These are phyloP conservation scores for Vitis hybrid DNA, from an alignment of 177 flowering plant species.

Conservation along the genomic window DNA sequence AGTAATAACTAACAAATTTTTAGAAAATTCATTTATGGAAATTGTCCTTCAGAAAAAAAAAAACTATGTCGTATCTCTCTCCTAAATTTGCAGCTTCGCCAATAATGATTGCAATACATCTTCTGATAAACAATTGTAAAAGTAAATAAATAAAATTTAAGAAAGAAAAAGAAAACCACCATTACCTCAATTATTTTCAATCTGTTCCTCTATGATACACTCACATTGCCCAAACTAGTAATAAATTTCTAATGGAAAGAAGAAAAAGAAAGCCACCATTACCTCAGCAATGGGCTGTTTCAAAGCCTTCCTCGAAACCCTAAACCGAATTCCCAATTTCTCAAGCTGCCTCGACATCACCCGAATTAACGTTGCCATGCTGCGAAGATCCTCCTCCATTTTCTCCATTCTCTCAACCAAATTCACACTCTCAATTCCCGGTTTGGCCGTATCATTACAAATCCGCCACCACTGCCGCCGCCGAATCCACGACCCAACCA, in stretches of 20 bases:
- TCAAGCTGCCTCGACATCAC: slow-evolving; percentile 87
- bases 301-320: slow-evolving; percentile 71
- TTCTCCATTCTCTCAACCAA: slow-evolving; percentile 77
- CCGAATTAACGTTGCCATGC: slow-evolving; percentile 54
- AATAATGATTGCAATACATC: no score
- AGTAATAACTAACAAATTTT: no score
- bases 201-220: no score
- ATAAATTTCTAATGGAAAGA: not conserved
- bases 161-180: no score
- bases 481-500: slow-evolving; percentile 58
- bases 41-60: no score
- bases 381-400: slow-evolving; percentile 79
- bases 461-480: slow-evolving; percentile 78
- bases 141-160: no score
- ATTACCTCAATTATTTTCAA: no score
- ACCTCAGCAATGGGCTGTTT: slow-evolving; percentile 88
- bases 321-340: slow-evolving; percentile 89
- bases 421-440: slow-evolving; percentile 30
- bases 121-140: no score
- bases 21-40: no score
- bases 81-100: no score
- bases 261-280: slow-evolving; percentile 13
- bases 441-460: slow-evolving; percentile 21
- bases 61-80: no score
- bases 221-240: no score